Evolutionary conservation across 371 early-diverging fungal genomes (phyloP).

Genomic region (Mortierella sp.): DNA sequence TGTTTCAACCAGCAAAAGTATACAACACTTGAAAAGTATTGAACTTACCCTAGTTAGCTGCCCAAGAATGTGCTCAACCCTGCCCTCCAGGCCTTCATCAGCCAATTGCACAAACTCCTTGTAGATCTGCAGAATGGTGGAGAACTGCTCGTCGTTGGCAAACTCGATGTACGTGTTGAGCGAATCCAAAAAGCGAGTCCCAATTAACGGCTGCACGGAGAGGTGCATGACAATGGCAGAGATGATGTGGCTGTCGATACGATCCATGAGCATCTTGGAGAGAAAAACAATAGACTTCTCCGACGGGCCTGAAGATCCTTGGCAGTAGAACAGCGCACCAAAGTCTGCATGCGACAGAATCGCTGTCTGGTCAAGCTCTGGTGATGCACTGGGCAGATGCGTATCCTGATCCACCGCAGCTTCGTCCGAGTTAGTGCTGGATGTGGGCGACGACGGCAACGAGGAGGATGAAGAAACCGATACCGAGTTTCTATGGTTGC

Average conservation of each 20-base stretch:
- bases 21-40: background rate
- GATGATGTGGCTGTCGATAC: constrained; percentile 38
- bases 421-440: constrained; percentile 43
- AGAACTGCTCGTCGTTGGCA: constrained; percentile 46
- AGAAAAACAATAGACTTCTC: constrained; percentile 30
- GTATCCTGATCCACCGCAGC: constrained; percentile 6
- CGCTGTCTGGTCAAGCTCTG: constrained; percentile 25
- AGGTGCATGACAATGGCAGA: constrained; percentile 41
- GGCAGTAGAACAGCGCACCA: constrained; percentile 27
- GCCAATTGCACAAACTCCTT: constrained; percentile 38
- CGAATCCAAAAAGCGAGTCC: constrained; percentile 32
- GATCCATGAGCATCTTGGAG: constrained; percentile 47
- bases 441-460: constrained; percentile 37
- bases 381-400: constrained; percentile 19
- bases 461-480: constrained; percentile 25
- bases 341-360: constrained; percentile 35
- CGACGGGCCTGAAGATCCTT: background rate
- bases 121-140: constrained; percentile 39
- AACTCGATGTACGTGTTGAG: constrained; percentile 26
- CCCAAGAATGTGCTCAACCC: constrained; percentile 36
- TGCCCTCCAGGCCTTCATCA: constrained; percentile 27
- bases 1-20: background rate
- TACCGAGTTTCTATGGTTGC: constrained; percentile 1
- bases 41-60: constrained; percentile 34
- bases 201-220: constrained; percentile 24